phyloP scores from a whole-genome alignment of 169 alveolate genomes.

The Nephromyces sp. region DNA sequence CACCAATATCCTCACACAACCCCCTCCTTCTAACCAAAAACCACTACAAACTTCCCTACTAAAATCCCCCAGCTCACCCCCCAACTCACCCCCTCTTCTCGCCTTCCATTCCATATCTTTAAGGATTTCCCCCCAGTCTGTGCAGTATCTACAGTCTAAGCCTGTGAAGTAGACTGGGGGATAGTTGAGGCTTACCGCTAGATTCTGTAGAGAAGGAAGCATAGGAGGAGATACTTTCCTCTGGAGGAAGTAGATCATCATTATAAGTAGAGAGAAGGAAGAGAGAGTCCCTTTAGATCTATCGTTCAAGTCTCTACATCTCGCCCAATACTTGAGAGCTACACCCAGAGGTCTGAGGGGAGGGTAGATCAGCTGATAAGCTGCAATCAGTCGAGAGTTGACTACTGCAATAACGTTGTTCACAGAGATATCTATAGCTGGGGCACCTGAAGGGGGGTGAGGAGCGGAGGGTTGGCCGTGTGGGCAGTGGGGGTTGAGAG shows the following conservation, averaged over 20 bases:
- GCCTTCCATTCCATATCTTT: too few relatives aligned
- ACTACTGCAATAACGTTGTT: conserved; percentile 38
- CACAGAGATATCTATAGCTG: conserved; percentile 19
- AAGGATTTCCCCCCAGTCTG: background rate
- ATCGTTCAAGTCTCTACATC: conserved; percentile 25
- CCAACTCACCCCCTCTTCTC: too few relatives aligned
- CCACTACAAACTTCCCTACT: too few relatives aligned
- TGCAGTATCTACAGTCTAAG: conserved; percentile 34
- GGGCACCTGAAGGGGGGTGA: background rate
- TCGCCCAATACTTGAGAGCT: conserved; percentile 30
- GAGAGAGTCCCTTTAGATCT: conserved; percentile 23
- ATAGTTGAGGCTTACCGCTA: conserved; percentile 16
- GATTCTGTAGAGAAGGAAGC: conserved; percentile 32
- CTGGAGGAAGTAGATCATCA: conserved; percentile 31
- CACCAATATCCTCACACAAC: too few relatives aligned
- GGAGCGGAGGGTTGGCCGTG: background rate
- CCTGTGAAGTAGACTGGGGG: conserved; percentile 33
- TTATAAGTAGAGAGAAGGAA: conserved; percentile 25
- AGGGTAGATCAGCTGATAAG: conserved; percentile 14
- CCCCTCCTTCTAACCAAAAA: too few relatives aligned
- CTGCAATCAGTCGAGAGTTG: conserved; percentile 27
- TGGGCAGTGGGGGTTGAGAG: too few relatives aligned
- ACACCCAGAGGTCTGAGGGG: conserved; percentile 26
- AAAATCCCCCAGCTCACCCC: too few relatives aligned
- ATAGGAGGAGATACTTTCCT: conserved; percentile 6